Base-by-base conservation (phyloP, 345 rosid genomes). In the Lepidium didymum region DNA sequence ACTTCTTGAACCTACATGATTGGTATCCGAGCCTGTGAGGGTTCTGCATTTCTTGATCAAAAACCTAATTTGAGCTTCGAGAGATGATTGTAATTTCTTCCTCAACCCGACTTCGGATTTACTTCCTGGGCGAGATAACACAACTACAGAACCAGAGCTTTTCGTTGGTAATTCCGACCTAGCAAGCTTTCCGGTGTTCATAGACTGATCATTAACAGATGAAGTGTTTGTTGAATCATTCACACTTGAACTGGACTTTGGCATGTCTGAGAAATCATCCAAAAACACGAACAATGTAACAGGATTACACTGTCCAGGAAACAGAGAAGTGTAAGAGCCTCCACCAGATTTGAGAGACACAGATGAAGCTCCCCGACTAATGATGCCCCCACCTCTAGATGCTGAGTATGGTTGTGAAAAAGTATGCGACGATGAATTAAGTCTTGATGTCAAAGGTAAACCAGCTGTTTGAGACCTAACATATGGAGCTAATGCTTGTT, bases 251-350 rank as follows among this genome's bases (percentile, higher is more conserved):
- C 56, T 56, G 33, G 67, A 42, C 62, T 66, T 81, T n/a, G 74
- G 52, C n/a, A 55, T 72, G 56, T 82, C 92, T 55, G 79, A 68
- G 69, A 82, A 80, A 56, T 87, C 92, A 81, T 87, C 97, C 72
- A 85, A 50, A 57, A 90, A 87, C 52, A 85, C 85, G 60, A 90
- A 90, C 31, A 90, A 84, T 42, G 72, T 61, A 18, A 87, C 90
- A 6, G 95, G 97, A 61, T 86, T 90, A 75, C 97, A 90, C 71
- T 83, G 83, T 11, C 97, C 97, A 2, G 95, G 97, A 58, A 86
- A 83, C 51, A 87, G 70, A 11, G 97, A 79, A 8, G 79, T 46
- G 33, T 74, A 72, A 57, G 92, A 87, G 58, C 97, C 90, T 76
- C 81, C 77, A 63, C 95, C 97, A n/a, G 92, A 81, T 84, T 86